Evolutionary conservation across 768 basidiomycete genomes (phyloP), one percentile per base, ranked within the genome.

Genomic region (Boletus edulis): DNA sequence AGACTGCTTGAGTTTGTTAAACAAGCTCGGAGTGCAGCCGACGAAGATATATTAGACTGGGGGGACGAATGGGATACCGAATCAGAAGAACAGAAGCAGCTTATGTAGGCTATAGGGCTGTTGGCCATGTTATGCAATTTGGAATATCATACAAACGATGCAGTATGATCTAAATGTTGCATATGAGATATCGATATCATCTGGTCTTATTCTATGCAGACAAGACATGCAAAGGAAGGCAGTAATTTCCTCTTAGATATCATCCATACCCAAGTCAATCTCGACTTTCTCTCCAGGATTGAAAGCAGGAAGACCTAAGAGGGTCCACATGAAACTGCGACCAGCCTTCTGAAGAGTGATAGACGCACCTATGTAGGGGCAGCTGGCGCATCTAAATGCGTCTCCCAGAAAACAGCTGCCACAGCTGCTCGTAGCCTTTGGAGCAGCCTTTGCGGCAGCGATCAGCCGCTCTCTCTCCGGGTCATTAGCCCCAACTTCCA

Each of bases 201-300:
- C 39, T 32, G 11, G 39, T 51, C 46, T 18, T 15, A 29, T 11
- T 7, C 37, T 38, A 35, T 18, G n/a, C 41, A 34, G 24, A 31
- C 20, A 32, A 49, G 14, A 46, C 18, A 34, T 22, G 31, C 12
- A 35, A 52, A 31, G 32, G 24, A 37, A 46, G n/a, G 18, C 37
- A 47, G 13, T 14, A 18, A 31, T 29, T 44, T 29, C 39, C 27
- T 51, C 47, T 76, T 73, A 96, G 57, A 94, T 82, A 71, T 97
- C 94, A 70, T 95, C 94, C 86, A 90, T 91, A 48, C 81, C 83
- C 57, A 94, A 80, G 66, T 89, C 83, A 56, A 95, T 91, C 77
- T 93, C 87, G 27, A 99, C 94, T 76, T 98, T 96, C 77, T 98
- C 94, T 52, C 97, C 97, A 3, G 97, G 96, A 72, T 96, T 91